Evolutionary conservation across 768 basidiomycete genomes (phyloP).

Genomic region (Sporobolomyces roseus): DNA sequence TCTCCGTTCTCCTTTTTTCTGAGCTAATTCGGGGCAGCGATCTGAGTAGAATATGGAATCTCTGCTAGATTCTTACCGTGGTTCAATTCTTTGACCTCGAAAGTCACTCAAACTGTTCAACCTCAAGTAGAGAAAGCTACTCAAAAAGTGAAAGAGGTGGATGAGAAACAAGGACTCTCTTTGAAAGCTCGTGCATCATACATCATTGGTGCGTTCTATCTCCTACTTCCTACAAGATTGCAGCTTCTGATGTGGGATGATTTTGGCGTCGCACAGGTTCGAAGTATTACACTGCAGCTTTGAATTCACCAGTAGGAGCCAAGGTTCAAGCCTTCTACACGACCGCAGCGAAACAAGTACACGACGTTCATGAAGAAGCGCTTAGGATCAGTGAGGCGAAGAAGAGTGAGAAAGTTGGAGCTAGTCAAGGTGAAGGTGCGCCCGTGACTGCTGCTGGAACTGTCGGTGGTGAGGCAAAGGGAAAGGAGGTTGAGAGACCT

Average conservation of each 20-base stretch:
- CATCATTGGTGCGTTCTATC: no score
- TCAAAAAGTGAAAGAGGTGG: slow-evolving; percentile 67
- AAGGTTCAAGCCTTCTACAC: slow-evolving; percentile 40
- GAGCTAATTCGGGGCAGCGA: no score
- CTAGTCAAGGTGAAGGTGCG: neutral
- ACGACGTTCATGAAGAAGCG: slow-evolving; percentile 37
- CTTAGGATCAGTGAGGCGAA: slow-evolving; percentile 31
- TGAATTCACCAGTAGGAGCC: slow-evolving; percentile 21
- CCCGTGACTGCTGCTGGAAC: slow-evolving; percentile 15
- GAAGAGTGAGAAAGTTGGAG: slow-evolving; percentile 20
- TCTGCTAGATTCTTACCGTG: slow-evolving; percentile 74
- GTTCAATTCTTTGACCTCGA: no score
- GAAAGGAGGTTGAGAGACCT: slow-evolving; percentile 8
- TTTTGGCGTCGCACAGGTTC: no score
- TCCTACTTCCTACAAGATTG: no score
- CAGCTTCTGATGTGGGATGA: no score
- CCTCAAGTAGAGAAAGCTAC: slow-evolving; percentile 58
- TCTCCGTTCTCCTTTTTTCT: no score
- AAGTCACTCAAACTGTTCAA: slow-evolving; percentile 58
- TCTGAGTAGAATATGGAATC: slow-evolving; percentile 84
- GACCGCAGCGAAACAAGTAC: slow-evolving; percentile 11
- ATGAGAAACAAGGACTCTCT: slow-evolving; percentile 73
- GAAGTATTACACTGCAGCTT: slow-evolving; percentile 36
- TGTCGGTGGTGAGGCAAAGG: neutral
- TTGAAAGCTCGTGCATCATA: slow-evolving; percentile 66